phyloP scores from a whole-genome alignment of 495 filamentous ascomycete species.

The Bacidia rubella region DNA sequence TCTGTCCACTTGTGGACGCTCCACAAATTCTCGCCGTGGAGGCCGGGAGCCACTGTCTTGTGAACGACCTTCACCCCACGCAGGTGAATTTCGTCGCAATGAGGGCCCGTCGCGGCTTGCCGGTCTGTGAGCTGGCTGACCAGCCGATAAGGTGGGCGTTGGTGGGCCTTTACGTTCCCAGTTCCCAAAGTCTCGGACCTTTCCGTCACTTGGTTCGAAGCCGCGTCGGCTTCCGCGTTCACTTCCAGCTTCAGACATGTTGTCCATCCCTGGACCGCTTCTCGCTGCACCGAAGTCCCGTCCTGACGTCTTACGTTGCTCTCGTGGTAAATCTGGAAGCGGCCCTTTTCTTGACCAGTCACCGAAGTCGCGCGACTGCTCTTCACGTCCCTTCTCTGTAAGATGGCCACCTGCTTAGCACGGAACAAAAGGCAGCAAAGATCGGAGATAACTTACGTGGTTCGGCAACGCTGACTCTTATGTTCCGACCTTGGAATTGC shows the following conservation, averaged over 20 bases:
- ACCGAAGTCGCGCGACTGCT: constrained; percentile 43
- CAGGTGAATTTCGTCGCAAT: constrained; percentile 56
- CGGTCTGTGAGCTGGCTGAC: constrained; percentile 43
- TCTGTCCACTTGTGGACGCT: constrained; percentile 48
- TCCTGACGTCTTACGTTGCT: constrained; percentile 29
- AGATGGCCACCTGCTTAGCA: constrained; percentile 6
- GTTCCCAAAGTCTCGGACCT: constrained; percentile 72
- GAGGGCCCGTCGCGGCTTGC: constrained; percentile 49
- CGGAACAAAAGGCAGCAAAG: neutral
- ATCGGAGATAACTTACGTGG: constrained; percentile 47
- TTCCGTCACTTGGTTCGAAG: constrained; percentile 58
- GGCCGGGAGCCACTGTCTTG: constrained; percentile 67
- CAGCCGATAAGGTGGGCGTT: constrained; percentile 51
- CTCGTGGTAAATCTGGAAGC: constrained; percentile 51
- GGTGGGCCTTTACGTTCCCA: constrained; percentile 95
- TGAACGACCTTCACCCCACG: constrained; percentile 73
- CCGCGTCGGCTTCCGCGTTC: constrained; percentile 38
- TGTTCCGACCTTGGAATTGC: constrained; percentile 71
- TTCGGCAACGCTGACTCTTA: constrained; percentile 77
- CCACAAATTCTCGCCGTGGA: constrained; percentile 66
- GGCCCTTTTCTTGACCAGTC: constrained; percentile 91
- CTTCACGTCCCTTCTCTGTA: constrained; percentile 61
- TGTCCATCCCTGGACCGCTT: constrained; percentile 29
- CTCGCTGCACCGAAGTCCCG: constrained; percentile 20
- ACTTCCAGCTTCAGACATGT: constrained; percentile 36